Conservation (phyloP, 1,284 basidiomycete species). For the Schizophyllum commune region DNA sequence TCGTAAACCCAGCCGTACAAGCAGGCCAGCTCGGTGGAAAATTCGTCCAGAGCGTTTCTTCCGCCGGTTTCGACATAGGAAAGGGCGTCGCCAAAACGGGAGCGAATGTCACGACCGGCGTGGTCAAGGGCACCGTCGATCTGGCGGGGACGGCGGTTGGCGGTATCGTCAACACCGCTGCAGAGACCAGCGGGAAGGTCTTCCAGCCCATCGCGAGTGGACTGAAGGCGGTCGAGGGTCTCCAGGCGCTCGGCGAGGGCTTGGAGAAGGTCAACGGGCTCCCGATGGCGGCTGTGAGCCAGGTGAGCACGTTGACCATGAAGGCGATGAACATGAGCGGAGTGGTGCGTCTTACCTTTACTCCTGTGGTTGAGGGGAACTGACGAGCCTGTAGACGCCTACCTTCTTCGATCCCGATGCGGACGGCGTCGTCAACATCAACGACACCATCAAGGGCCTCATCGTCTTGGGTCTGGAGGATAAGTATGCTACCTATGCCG, state of each 20-base stretch:
- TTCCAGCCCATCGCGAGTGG: slow-evolving; percentile 19
- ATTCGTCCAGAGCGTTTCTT: slow-evolving; percentile 10
- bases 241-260: slow-evolving; percentile 16
- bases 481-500: slow-evolving; percentile 15
- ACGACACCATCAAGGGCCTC: slow-evolving; percentile 18
- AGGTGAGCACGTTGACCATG: slow-evolving; percentile 14
- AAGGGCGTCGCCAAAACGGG: slow-evolving; percentile 13
- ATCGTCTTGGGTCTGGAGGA: slow-evolving; percentile 18
- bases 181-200: slow-evolving; percentile 15
- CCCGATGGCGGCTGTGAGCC: slow-evolving; percentile 15
- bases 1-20: not conserved
- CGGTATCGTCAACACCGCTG: slow-evolving; percentile 16
- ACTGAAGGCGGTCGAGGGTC: slow-evolving; percentile 17
- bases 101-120: slow-evolving; percentile 12
- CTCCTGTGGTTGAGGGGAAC: not conserved
- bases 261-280: slow-evolving; percentile 19
- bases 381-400: slow-evolving; percentile 12
- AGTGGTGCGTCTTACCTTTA: slow-evolving; percentile 9
- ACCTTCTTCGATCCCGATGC: slow-evolving; percentile 22
- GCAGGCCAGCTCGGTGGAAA: slow-evolving; percentile 5
- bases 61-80: slow-evolving; percentile 12
- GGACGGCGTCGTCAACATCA: slow-evolving; percentile 17
- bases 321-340: slow-evolving; percentile 17
- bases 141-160: slow-evolving; percentile 17
- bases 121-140: slow-evolving; percentile 12